A percentile compares a stretch with the other conserved stretches of the same genome.
Conservation (phyloP, 208 protist species). For the Wallacemonas rigidus region DNA sequence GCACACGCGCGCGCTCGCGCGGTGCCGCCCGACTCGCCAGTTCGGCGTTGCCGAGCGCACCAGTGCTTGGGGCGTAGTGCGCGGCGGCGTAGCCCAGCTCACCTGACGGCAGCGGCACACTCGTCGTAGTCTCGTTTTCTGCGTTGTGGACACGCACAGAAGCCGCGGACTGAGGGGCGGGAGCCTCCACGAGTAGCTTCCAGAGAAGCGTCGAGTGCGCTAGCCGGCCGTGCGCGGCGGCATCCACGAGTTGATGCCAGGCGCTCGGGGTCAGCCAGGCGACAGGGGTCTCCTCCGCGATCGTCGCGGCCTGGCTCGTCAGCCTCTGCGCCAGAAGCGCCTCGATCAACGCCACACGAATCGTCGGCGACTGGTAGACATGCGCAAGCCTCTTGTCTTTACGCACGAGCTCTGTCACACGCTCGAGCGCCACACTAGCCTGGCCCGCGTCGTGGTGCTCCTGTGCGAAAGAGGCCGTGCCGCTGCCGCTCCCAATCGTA, state of each 20-base stretch:
- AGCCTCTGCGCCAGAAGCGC: slow-evolving; percentile 42
- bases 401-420: neutral
- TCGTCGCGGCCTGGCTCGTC: slow-evolving; percentile 42
- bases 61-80: slow-evolving; percentile 41
- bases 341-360: slow-evolving; percentile 59
- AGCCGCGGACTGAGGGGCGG: neutral
- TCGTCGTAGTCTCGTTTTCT: neutral
- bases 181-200: slow-evolving; percentile 35
- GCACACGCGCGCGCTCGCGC: slow-evolving; percentile 14
- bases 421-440: neutral
- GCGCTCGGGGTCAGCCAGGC: slow-evolving; percentile 55
- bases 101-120: slow-evolving; percentile 18
- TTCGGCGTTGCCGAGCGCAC: slow-evolving; percentile 6
- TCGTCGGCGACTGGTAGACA: slow-evolving; percentile 41
- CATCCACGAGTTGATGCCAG: slow-evolving; percentile 52
- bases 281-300: slow-evolving; percentile 44
- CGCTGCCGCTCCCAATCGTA: slow-evolving; percentile 23
- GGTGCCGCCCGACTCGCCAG: slow-evolving; percentile 24
- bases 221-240: slow-evolving; percentile 57
- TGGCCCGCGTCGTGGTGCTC: neutral
- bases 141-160: neutral
- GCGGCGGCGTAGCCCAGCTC: slow-evolving; percentile 68
- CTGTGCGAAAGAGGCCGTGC: neutral
- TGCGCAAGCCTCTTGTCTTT: neutral
- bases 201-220: slow-evolving; percentile 68